Evolutionary conservation across 192 early-diverging fungal genomes (phyloP).

Genomic region (Gigaspora rosea): DNA sequence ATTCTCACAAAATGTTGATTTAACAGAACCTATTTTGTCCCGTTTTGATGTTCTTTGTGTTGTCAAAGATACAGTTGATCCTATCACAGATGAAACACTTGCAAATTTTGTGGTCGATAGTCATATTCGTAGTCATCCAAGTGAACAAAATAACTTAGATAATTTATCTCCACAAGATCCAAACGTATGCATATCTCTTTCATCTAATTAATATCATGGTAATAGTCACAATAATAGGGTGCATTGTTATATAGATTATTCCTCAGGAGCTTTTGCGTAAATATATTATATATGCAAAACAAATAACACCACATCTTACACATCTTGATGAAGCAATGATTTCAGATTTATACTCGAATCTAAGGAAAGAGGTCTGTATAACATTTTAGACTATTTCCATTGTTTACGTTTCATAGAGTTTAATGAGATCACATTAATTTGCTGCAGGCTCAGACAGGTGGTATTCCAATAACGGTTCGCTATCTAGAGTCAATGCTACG

Average conservation of each 20-base stretch:
- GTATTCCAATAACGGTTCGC: slow-evolving; percentile 87
- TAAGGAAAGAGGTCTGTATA: slow-evolving; percentile 78
- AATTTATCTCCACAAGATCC: not conserved
- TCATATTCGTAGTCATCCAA: slow-evolving; percentile 91
- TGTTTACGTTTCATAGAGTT: too few relatives aligned
- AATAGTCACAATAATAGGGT: not conserved
- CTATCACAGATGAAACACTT: slow-evolving; percentile 85
- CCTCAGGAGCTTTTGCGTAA: slow-evolving; percentile 81
- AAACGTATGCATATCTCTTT: not conserved
- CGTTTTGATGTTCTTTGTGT: slow-evolving; percentile 98
- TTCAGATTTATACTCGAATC: slow-evolving; percentile 85
- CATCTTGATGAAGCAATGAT: slow-evolving; percentile 90
- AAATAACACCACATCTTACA: slow-evolving; percentile 74
- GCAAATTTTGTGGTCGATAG: slow-evolving; percentile 93
- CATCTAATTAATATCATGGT: not conserved
- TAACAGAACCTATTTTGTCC: slow-evolving; percentile 98
- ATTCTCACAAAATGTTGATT: slow-evolving; percentile 95
- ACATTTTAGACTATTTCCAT: too few relatives aligned
- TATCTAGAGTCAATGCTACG: slow-evolving; percentile 87
- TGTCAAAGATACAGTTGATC: slow-evolving; percentile 90
- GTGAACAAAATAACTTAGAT: slow-evolving; percentile 47
- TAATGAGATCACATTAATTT: not conserved
- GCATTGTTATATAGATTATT: slow-evolving; percentile 56
- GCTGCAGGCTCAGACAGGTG: slow-evolving; percentile 56
- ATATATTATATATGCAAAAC: slow-evolving; percentile 88